Conservation (phyloP, 2,329 filamentous ascomycete species). For the Ascocoryne sarcoides region DNA sequence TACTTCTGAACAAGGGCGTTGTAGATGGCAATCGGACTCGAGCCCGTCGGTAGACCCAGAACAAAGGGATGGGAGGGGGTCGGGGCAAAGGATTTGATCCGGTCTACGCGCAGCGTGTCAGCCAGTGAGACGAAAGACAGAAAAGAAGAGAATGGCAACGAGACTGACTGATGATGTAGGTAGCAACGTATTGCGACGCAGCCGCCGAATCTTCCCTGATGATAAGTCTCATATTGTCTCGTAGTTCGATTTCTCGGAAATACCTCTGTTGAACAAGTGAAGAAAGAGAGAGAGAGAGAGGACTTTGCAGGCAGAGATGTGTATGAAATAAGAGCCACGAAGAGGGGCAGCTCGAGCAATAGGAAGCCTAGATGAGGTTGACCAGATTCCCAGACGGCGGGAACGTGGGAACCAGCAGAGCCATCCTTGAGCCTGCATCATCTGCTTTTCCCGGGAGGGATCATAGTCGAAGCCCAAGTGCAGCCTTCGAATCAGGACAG, state of each 20-base stretch:
- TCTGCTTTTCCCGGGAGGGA: not conserved
- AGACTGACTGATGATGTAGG: constrained; percentile 63
- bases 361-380: not conserved
- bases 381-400: not conserved
- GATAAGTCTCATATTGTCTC: constrained; percentile 64
- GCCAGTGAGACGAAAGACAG: constrained; percentile 6
- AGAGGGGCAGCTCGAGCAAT: not conserved
- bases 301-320: not conserved
- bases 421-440: not conserved
- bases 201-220: constrained; percentile 63
- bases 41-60: constrained; percentile 75
- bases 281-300: not conserved
- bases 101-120: too few species aligned
- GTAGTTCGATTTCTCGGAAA: constrained; percentile 1
- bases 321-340: not conserved
- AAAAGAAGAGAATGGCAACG: not conserved
- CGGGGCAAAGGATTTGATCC: constrained; percentile 69
- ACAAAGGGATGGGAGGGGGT: constrained; percentile 68
- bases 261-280: not conserved
- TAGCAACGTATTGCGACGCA: constrained; percentile 68
- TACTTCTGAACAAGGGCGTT: constrained; percentile 62
- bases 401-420: too few species aligned
- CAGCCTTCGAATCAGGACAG: not conserved
- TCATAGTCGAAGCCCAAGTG: too few species aligned
- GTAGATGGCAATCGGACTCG: constrained; percentile 72